Evolutionary conservation across 352 stramenopile genomes (phyloP), one percentile per base, ranked within the genome.

Genomic region (Halophytophthora polymorphica): DNA sequence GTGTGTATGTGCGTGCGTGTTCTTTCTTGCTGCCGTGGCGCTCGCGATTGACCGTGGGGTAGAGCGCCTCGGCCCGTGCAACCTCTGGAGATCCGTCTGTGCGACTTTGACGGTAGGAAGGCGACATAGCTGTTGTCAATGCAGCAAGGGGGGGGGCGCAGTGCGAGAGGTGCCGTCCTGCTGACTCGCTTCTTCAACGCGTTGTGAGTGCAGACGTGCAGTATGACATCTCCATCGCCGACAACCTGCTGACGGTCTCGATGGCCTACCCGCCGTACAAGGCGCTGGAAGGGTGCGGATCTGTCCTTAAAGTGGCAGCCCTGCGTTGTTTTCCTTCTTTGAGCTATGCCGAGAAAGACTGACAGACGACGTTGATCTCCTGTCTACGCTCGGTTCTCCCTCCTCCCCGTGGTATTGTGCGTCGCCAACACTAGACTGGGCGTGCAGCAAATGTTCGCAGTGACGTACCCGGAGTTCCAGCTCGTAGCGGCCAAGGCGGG

Each of bases 211-310:
- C 45, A 89, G 83, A 93, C 68, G 78, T 88, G 40, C 81, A 93
- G 64, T 90, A 91, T 58, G 77, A 90, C 50, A 57, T 91, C 51
- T 91, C 80, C 22, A 92, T 93, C 47, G 73, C 49, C 25, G 66
- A 81, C 53, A 84, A 77, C 55, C 56, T 66, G 53, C 57, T 93
- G 38, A 77, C 78, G 19, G 59, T 93, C 50, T 90, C 80, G 19
- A 77, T 93, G 58, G 73, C 76, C 40, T 93, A 93, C 53, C 72
- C 80, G 39, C 81, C 81, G 12, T 90, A 81, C 66, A 86, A 89
- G 66, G 53, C 65, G 33, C 49, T 91, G 31, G 74, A 84, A 56
- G 69, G 69, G 81, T 92, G 19, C 13, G 50, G 53, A 14, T 1
- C 47, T 12, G 22, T 45, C 11, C 12, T 38, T 19, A 7, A 31